Base-by-base conservation (phyloP, 2,329 filamentous ascomycete species). In the Cladophialophora psammophila region DNA sequence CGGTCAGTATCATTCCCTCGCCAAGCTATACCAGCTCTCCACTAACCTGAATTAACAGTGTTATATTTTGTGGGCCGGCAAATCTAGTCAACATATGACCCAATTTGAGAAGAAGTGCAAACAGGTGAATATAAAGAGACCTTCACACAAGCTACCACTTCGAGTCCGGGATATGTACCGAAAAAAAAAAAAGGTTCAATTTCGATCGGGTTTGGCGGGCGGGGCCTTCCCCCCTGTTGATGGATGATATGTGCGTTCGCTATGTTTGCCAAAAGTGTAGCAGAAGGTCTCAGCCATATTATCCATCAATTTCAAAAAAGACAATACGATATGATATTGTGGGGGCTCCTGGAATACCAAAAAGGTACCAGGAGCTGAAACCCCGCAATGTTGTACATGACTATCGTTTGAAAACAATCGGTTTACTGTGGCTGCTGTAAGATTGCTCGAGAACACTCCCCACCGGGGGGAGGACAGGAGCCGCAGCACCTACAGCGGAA, bases 171-270 rank as follows among this genome's bases (percentile, higher is more conserved):
- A 18, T 45, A 20, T 45, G 40, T 45, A n/a, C 18, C n/a, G 15
- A 6, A 38, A 13, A 38, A 10, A 38, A 38, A 10, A 5, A 45
- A 45, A 8, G 40, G n/a, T 45, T 45, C 40, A 45, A 15, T 18
- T 45, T 45, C 15, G 18, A 45, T 45, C 40, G 40, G 40, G 40
- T 45, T 45, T 45, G 40, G 40, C 40, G 40, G 40, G 40, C 40
- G 40, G 40, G 40, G 40, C 40, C 40, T 45, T 45, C 13, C 40
- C 40, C 40, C 40, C n/a, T 20, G 40, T 18, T 45, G 40, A 8
- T 18, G 15, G 40, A 45, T 45, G 40, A 20, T 45, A 45, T 45
- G 40, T 3, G 40, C 15, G 26, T 20, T 45, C n/a, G n/a, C n/a
- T 20, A 3, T 1, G 15, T 5, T 45, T 45, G 40, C 40, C 40